Evolutionary conservation across 2,329 filamentous ascomycete species (phyloP), one percentile per base, ranked within the genome.

Genomic region (Alternaria metachromatica): DNA sequence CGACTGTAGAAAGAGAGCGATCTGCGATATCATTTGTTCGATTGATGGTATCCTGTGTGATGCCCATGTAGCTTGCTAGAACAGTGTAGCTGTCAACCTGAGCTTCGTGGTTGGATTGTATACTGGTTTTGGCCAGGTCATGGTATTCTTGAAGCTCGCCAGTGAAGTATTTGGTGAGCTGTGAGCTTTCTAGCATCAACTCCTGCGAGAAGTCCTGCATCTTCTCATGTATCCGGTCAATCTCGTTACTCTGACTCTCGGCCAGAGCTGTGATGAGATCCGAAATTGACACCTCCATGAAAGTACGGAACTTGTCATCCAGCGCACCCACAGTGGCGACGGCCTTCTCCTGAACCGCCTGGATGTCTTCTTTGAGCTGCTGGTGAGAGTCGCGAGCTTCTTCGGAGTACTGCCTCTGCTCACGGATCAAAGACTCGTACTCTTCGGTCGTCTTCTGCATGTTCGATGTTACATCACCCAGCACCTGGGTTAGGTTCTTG

Each of bases 401-500:
- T 21, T 75, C 67, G 4, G 67, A 63, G 23, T 74, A 77, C 8
- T 63, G 59, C 25, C 63, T 68, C 49, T 77, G 75, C 18, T 77
- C 69, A 1, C 58, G 62, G 25, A 76, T 54, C 21, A 73, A 58
- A 8, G 65, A 57, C 23, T 73, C 66, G n/a, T 74, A 72, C 33
- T 76, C 71, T 15, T 75, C 65, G 2, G 68, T 66, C 2, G 70
- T 71, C 5, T 69, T 63, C 8, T 69, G 64, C 21, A 79, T 66
- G 9, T 62, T 65, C 2, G 70, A 66, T 18, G 72, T 70, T 4
- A 77, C 72, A 6, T 53, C 62, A 10, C 66, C 60, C 41, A 76
- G 69, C 9, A 74, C 68, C 43, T 78, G 68, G 0, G 75, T 74
- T 25, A 80, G 55, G 43, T 77, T 76, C 49, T 78, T 78, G 63